Conservation (phyloP, 495 filamentous ascomycete genomes). For the Copromyces sp. region DNA sequence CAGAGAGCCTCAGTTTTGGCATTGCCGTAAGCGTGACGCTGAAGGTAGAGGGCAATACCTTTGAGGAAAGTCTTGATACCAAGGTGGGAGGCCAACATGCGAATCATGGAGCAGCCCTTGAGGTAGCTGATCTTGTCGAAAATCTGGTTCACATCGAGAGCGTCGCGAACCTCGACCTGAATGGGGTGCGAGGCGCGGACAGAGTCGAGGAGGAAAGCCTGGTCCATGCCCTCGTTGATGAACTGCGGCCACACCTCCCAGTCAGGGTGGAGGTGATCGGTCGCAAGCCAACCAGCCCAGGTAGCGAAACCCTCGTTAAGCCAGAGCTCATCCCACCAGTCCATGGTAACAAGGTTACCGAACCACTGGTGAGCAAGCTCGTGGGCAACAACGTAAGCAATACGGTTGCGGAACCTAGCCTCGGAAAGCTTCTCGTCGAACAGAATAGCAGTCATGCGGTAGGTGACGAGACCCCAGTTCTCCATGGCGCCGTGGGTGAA, state of each 20-base stretch:
- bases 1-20: conserved; percentile 90
- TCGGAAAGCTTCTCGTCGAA: conserved; percentile 89
- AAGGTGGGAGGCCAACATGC: conserved; percentile 85
- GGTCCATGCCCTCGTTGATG: conserved; percentile 84
- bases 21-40: conserved; percentile 82
- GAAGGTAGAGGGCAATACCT: conserved; percentile 81
- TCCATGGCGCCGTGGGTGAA: conserved; percentile 58
- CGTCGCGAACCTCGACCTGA: conserved; percentile 82
- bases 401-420: conserved; percentile 73
- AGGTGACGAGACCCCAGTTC: conserved; percentile 95
- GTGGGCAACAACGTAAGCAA: conserved; percentile 91
- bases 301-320: conserved; percentile 96
- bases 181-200: conserved; percentile 89
- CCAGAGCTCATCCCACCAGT: conserved; percentile 93
- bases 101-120: conserved; percentile 89
- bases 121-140: conserved; percentile 93
- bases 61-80: conserved; percentile 76
- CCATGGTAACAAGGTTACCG: conserved; percentile 87
- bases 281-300: conserved; percentile 93
- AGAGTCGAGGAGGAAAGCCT: conserved; percentile 78
- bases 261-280: conserved; percentile 84
- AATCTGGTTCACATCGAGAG: conserved; percentile 89
- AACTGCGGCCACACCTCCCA: conserved; percentile 96
- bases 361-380: conserved; percentile 99
- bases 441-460: conserved; percentile 83